These are phyloP conservation scores for Trichoderma endophyticum DNA, from an alignment of 2,329 filamentous ascomycete genomes.

Conservation along the genomic window DNA sequence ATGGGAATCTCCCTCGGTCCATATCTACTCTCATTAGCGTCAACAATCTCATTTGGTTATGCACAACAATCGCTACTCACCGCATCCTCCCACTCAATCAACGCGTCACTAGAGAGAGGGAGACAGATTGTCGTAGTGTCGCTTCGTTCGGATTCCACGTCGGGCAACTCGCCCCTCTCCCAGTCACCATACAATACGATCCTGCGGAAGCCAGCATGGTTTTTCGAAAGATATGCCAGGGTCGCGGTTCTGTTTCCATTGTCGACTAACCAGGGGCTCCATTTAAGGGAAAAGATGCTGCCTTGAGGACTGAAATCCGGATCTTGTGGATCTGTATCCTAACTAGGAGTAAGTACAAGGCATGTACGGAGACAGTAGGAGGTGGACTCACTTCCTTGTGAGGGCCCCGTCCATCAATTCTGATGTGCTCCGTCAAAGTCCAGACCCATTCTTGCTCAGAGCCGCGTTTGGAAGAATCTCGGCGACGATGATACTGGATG, in stretches of 20 bases:
- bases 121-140: conserved; percentile 50
- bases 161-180: conserved; percentile 35
- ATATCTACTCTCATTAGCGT: conserved; percentile 37
- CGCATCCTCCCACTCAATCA: conserved; percentile 54
- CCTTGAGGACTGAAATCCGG: conserved; percentile 48
- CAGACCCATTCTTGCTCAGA: conserved; percentile 38
- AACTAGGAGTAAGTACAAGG: not conserved
- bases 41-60: too few species aligned
- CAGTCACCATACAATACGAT: conserved; percentile 41
- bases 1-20: conserved; percentile 36
- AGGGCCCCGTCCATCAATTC: conserved; percentile 47
- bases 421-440: conserved; percentile 48
- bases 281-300: conserved; percentile 51
- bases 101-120: conserved; percentile 50
- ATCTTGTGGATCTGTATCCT: conserved; percentile 38
- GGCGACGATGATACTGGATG: conserved; percentile 39
- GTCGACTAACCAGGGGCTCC: conserved; percentile 50
- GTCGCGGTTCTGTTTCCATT: conserved; percentile 39
- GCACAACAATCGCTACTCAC: conserved; percentile 32
- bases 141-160: conserved; percentile 37
- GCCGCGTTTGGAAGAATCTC: conserved; percentile 21
- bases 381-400: conserved; percentile 33
- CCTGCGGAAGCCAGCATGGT: conserved; percentile 54
- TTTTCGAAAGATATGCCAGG: conserved; percentile 49
- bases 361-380: not conserved